phyloP scores from a whole-genome alignment of 2,329 filamentous ascomycete species.

The Fusarium pseudograminearum region DNA sequence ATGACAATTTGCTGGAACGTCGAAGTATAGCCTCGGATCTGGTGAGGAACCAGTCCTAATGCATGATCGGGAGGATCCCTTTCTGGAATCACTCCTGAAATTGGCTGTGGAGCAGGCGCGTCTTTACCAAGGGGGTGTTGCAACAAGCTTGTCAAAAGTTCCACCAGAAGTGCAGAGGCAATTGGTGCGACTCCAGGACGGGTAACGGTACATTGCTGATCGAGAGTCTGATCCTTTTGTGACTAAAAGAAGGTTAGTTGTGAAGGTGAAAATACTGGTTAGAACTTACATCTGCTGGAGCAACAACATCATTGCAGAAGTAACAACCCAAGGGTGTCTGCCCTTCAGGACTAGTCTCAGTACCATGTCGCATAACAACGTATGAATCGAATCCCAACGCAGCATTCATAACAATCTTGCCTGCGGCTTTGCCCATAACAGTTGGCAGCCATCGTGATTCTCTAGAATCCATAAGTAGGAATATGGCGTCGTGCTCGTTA shows the following conservation, averaged over 20 bases:
- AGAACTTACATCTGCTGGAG: constrained; percentile 83
- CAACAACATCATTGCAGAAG: constrained; percentile 98
- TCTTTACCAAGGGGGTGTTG: constrained; percentile 83
- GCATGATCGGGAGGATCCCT: constrained; percentile 70
- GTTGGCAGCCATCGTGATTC: constrained; percentile 97
- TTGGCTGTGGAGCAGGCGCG: constrained; percentile 67
- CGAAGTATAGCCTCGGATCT: constrained; percentile 81
- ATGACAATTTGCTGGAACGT: constrained; percentile 81
- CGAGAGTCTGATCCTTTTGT: constrained; percentile 92
- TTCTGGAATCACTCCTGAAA: constrained; percentile 59
- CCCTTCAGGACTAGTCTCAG: constrained; percentile 67
- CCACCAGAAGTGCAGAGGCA: constrained; percentile 90
- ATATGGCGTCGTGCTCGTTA: constrained; percentile 88
- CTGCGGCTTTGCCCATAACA: constrained; percentile 91
- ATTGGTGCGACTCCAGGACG: constrained; percentile 92
- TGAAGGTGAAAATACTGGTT: constrained; percentile 47
- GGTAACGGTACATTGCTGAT: constrained; percentile 98
- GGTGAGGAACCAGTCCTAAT: constrained; percentile 80
- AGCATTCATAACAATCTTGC: constrained; percentile 97
- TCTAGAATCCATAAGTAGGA: constrained; percentile 96
- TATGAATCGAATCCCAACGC: constrained; percentile 97
- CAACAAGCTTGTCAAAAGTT: constrained; percentile 86
- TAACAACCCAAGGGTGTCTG: constrained; percentile 87
- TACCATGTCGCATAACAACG: constrained; percentile 95
- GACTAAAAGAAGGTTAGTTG: constrained; percentile 66